Evolutionary conservation across 2,329 filamentous ascomycete species (phyloP), one percentile per base, ranked within the genome.

Genomic region (Taxawa tesnikishii): DNA sequence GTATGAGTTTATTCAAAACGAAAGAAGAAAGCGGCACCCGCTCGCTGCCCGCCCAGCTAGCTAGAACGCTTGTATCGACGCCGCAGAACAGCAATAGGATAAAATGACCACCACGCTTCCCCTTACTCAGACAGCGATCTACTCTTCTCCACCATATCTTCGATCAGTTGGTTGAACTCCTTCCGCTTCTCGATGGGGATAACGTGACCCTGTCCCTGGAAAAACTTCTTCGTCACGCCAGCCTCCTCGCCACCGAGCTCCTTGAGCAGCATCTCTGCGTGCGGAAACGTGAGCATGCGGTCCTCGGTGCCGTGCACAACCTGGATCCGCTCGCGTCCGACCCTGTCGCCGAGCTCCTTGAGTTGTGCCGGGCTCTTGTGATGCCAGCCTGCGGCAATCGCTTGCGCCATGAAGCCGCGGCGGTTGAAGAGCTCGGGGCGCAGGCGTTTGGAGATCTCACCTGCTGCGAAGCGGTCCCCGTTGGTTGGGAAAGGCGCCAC

Each of bases 391-490:
- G 79, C 82, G 1, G 84, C 85, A 31, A 83, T 63, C 3, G 83
- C 69, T 60, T 94, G 85, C 43, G 82, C 63, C 18, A 90, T 50
- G 53, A 90, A 84, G 1, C 81, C 82, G 18, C 62, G 63, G 28
- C 63, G 66, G 3, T 70, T 72, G 51, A 84, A 88, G 5, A 62
- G 62, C 1, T 63, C 59, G 1, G 65, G 58, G 36, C 80, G 67
- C 11, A 64, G 58, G 12, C 79, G 68, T 61, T 93, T 93, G 47
- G 62, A 64, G 40, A 92, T 55, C 55, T 93, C 83, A 43, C 79
- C 74, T 0, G 85, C 84, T 15, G 80, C 77, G 48, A 85, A 88
- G 4, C 85, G 77, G 59, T 90, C 80, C 37, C 75, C 84, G 49
- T 88, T 90, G 32, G 67, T 83, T 4, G 68, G 68, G 53, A 90